A percentile compares a stretch with the other conserved stretches of the same genome.
These are phyloP conservation scores for Wickerhamiella shivajii DNA, from an alignment of 805 yeast genomes.

Conservation along the genomic window DNA sequence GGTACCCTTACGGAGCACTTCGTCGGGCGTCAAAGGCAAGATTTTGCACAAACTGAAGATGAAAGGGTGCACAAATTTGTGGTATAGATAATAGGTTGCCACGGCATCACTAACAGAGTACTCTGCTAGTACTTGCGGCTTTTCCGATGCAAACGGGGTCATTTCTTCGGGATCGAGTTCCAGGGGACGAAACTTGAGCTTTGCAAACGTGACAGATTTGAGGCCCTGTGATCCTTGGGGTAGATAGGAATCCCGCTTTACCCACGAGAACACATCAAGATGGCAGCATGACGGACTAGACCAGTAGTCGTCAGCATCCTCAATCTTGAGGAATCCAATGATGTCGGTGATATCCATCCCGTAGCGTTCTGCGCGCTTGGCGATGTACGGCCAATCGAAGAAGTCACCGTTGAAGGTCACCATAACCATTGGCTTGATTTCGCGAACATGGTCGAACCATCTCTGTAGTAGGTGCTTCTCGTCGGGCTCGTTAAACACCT, in stretches of 20 bases:
- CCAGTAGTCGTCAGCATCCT: slow-evolving; percentile 88
- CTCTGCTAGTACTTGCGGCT: slow-evolving; percentile 85
- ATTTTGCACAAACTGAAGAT: slow-evolving; percentile 90
- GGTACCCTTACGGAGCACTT: slow-evolving; percentile 89
- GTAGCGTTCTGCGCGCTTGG: slow-evolving; percentile 68
- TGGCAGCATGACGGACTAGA: slow-evolving; percentile 75
- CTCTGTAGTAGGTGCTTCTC: slow-evolving; percentile 60
- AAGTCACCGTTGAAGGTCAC: slow-evolving; percentile 98
- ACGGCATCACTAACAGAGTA: slow-evolving; percentile 99
- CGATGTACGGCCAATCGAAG: slow-evolving; percentile 98
- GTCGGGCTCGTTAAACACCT: slow-evolving; percentile 78
- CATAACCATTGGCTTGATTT: slow-evolving; percentile 85
- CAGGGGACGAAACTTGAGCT: slow-evolving; percentile 89
- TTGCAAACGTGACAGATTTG: slow-evolving; percentile 92
- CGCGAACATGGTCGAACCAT: slow-evolving; percentile 84
- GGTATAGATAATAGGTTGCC: slow-evolving; percentile 89
- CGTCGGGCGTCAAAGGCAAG: slow-evolving; percentile 93
- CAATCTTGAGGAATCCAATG: slow-evolving; percentile 88
- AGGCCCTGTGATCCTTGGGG: slow-evolving; percentile 99
- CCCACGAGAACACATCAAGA: slow-evolving; percentile 98
- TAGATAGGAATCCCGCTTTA: slow-evolving; percentile 87
- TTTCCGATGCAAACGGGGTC: slow-evolving; percentile 94
- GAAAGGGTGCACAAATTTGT: slow-evolving; percentile 95
- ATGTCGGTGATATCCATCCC: slow-evolving; percentile 81
- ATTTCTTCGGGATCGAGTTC: slow-evolving; percentile 94